These are phyloP conservation scores for Theileria luwenshuni DNA, from an alignment of 169 alveolate species.

Conservation along the genomic window DNA sequence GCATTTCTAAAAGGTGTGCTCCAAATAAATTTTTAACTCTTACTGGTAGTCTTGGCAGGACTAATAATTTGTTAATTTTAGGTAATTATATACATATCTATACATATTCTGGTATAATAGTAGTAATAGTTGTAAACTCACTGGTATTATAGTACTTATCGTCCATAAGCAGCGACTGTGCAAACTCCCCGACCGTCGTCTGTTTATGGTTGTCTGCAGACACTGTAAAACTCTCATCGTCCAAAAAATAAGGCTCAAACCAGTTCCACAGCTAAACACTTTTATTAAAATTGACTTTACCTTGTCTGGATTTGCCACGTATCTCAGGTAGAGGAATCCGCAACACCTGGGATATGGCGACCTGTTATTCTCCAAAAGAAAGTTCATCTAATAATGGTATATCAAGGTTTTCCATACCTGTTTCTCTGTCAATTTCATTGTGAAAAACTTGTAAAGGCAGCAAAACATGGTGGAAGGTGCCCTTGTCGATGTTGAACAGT, in stretches of 20 bases:
- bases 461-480: slow-evolving; percentile 80
- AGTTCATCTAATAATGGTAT: slow-evolving; percentile 18
- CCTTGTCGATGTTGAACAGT: slow-evolving; percentile 73
- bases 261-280: slow-evolving; percentile 73
- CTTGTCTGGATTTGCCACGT: slow-evolving; percentile 61
- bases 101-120: not conserved
- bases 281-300: slow-evolving; percentile 17
- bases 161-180: slow-evolving; percentile 66
- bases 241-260: slow-evolving; percentile 78
- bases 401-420: slow-evolving; percentile 52
- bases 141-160: slow-evolving; percentile 78
- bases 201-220: slow-evolving; percentile 60
- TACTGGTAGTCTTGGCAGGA: slow-evolving; percentile 76
- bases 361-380: slow-evolving; percentile 43
- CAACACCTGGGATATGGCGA: slow-evolving; percentile 68
- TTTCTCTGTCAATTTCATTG: slow-evolving; percentile 73
- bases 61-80: slow-evolving; percentile 20
- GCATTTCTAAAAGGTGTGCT: slow-evolving; percentile 50
- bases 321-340: slow-evolving; percentile 64
- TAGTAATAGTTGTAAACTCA: slow-evolving; percentile 3
- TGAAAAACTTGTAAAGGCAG: slow-evolving; percentile 73
- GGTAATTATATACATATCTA: too few relatives aligned
- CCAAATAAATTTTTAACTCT: slow-evolving; percentile 74
- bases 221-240: slow-evolving; percentile 67
- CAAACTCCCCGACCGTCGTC: slow-evolving; percentile 73